Conservation (phyloP, 2,329 filamentous ascomycete genomes). For the Trichoderma guizhouense region DNA sequence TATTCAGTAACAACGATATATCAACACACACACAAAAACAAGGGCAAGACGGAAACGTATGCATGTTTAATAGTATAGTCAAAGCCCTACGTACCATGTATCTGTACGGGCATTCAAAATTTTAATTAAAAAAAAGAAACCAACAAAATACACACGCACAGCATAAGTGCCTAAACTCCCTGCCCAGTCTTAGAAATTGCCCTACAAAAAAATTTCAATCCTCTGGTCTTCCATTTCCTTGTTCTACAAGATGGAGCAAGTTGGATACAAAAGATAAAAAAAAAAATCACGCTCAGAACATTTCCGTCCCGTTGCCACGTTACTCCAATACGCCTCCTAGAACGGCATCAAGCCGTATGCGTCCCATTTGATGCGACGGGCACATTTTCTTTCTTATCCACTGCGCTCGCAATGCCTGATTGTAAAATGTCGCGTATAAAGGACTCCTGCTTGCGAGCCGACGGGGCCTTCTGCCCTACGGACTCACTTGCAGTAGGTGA, state of each 20-base stretch:
- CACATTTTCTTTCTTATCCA: background rate
- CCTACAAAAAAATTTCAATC: background rate
- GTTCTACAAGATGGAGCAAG: constrained; percentile 20
- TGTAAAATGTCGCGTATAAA: constrained; percentile 8
- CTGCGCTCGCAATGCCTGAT: constrained; percentile 4
- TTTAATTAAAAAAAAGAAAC: background rate
- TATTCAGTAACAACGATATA: background rate
- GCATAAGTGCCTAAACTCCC: background rate
- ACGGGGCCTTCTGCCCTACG: background rate
- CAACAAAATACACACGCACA: background rate
- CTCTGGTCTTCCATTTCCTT: background rate
- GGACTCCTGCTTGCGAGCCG: background rate
- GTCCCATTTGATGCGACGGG: background rate
- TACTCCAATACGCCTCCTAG: constrained; percentile 26
- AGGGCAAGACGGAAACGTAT: too few relatives aligned
- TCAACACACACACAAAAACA: background rate
- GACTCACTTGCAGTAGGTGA: constrained; percentile 1
- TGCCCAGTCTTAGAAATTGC: background rate
- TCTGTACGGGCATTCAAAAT: background rate
- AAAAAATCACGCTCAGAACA: background rate
- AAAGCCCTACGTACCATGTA: background rate
- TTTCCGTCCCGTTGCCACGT: constrained; percentile 20
- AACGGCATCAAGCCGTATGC: constrained; percentile 14
- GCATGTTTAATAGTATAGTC: background rate
- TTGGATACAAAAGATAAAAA: constrained; percentile 19